A percentile compares a stretch with the other conserved stretches of the same genome.
phyloP scores from a whole-genome alignment of 805 yeast species.

The Vanderwaltozyma yarrowii region DNA sequence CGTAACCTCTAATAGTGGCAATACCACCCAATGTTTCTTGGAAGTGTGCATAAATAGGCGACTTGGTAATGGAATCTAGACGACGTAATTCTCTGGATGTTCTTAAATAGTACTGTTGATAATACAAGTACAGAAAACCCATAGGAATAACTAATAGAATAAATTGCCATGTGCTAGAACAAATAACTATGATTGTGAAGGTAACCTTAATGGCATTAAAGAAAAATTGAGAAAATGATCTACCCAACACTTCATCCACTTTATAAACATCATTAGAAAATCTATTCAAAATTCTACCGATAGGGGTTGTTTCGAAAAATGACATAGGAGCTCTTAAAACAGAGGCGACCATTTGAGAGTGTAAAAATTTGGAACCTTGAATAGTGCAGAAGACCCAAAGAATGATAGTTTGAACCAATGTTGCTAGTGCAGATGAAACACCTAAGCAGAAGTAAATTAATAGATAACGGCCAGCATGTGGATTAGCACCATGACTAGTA shows the following conservation, averaged over 20 bases:
- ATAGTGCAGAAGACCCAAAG: slow-evolving; percentile 78
- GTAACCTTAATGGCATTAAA: slow-evolving; percentile 49
- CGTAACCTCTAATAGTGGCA: slow-evolving; percentile 64
- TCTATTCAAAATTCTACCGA: slow-evolving; percentile 84
- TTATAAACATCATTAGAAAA: slow-evolving; percentile 86
- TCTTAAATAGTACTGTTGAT: slow-evolving; percentile 65
- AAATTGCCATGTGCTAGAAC: slow-evolving; percentile 83
- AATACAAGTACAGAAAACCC: slow-evolving; percentile 50
- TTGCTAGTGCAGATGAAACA: slow-evolving; percentile 47
- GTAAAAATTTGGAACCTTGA: slow-evolving; percentile 67
- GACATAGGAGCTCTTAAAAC: slow-evolving; percentile 90
- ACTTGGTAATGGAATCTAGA: slow-evolving; percentile 67
- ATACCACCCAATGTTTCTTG: slow-evolving; percentile 75
- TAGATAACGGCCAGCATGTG: slow-evolving; percentile 59
- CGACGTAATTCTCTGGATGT: slow-evolving; percentile 78
- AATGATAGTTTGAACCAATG: slow-evolving; percentile 55
- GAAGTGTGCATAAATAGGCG: slow-evolving; percentile 77
- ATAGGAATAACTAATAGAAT: slow-evolving; percentile 63
- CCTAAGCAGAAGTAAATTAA: slow-evolving; percentile 72
- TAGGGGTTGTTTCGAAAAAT: slow-evolving; percentile 91
- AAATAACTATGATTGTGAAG: slow-evolving; percentile 70
- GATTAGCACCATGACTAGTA: slow-evolving; percentile 56
- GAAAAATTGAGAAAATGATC: slow-evolving; percentile 64
- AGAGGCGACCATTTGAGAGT: slow-evolving; percentile 58
- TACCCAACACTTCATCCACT: slow-evolving; percentile 68